Percentiles rank a stretch among this genome's conserved stretches.
Conservation (phyloP, 2,329 filamentous ascomycete species). For the Trichoderma gracile region DNA sequence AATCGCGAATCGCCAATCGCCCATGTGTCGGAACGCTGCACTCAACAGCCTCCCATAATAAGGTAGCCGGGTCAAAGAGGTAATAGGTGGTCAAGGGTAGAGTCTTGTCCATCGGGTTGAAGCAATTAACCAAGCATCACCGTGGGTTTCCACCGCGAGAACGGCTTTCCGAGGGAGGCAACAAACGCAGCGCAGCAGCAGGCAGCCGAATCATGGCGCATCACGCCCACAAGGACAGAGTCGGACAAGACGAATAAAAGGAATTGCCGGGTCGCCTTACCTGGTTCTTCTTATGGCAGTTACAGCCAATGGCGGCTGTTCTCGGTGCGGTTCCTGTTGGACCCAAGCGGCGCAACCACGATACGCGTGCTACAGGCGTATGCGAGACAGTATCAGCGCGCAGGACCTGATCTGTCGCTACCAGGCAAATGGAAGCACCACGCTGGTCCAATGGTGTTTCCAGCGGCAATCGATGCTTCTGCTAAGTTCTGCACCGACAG, state of each 20-base stretch:
- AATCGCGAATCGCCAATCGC: not conserved
- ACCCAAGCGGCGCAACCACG: not conserved
- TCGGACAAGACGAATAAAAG: not conserved
- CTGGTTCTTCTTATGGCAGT: not conserved
- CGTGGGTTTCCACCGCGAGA: not conserved
- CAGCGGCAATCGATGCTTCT: not conserved
- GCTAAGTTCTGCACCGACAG: not conserved
- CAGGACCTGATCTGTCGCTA: not conserved
- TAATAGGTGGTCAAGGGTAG: not conserved
- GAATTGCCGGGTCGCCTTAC: constrained; percentile 2
- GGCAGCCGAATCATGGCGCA: not conserved
- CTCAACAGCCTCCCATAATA: not conserved
- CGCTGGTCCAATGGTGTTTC: not conserved
- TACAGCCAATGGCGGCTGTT: constrained; percentile 1
- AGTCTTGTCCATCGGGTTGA: not conserved
- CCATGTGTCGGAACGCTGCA: not conserved
- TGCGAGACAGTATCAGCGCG: constrained; percentile 4
- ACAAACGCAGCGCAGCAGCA: constrained; percentile 1
- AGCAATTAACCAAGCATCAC: not conserved
- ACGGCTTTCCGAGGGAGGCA: not conserved
- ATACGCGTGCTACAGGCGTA: constrained; percentile 19
- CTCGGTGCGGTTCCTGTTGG: not conserved
- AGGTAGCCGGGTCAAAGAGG: not conserved
- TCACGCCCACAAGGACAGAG: not conserved
- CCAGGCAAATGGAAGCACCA: not conserved